Percentiles rank a stretch among this genome's conserved stretches.
phyloP scores from a whole-genome alignment of 208 protist species.

The Endotrypanum monterogeii region DNA sequence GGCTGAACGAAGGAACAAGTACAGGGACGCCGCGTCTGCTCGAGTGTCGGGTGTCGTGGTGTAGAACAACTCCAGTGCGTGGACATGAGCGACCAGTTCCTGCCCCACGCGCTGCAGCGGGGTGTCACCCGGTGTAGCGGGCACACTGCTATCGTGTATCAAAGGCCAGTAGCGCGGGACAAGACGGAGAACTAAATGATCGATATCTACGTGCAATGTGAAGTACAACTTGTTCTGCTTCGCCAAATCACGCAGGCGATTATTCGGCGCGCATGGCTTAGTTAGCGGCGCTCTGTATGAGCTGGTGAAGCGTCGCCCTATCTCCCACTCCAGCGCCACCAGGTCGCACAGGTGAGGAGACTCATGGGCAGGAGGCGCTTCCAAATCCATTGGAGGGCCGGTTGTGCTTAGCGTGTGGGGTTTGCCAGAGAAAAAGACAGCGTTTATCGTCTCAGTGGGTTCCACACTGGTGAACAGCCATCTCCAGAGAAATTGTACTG shows the following conservation, averaged over 20 bases:
- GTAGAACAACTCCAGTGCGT: slow-evolving; percentile 19
- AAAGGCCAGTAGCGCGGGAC: slow-evolving; percentile 32
- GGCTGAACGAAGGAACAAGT: slow-evolving; percentile 45
- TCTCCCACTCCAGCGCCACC: slow-evolving; percentile 21
- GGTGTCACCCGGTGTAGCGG: slow-evolving; percentile 13
- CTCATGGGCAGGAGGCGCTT: neutral
- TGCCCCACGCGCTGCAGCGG: slow-evolving; percentile 22
- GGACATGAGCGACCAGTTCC: slow-evolving; percentile 10
- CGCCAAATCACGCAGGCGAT: slow-evolving; percentile 3
- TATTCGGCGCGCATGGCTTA: slow-evolving; percentile 13
- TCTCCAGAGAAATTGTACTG: slow-evolving; percentile 1
- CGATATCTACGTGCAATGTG: slow-evolving; percentile 15
- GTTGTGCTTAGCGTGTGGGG: neutral
- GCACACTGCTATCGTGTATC: slow-evolving; percentile 21
- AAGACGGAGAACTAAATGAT: slow-evolving; percentile 7
- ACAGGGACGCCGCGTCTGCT: slow-evolving; percentile 36
- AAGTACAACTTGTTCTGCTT: slow-evolving; percentile 18
- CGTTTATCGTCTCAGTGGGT: neutral
- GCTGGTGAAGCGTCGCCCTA: slow-evolving; percentile 17
- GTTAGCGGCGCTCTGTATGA: slow-evolving; percentile 10
- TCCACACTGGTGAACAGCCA: neutral
- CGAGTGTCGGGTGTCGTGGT: slow-evolving; percentile 26
- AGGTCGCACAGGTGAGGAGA: slow-evolving; percentile 1
- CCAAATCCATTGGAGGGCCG: too few species aligned
- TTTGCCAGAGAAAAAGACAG: neutral